Conservation (phyloP, 148 eudicot genomes). For the Simmondsia chinensis region DNA sequence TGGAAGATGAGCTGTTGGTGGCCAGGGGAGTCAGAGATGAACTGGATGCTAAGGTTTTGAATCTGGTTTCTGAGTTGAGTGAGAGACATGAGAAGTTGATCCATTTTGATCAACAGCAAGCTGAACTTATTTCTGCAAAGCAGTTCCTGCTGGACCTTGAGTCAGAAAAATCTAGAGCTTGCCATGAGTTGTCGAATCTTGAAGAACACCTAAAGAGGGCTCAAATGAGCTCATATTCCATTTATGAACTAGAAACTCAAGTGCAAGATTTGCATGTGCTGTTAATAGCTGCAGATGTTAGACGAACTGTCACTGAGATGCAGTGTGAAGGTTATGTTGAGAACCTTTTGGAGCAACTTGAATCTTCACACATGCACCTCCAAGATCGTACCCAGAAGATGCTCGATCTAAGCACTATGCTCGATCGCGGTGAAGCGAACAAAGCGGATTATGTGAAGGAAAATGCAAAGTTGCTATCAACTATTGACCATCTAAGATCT, state of each 20-base stretch:
- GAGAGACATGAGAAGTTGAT: slow-evolving; percentile 15
- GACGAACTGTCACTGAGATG: slow-evolving; percentile 20
- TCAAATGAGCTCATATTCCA: slow-evolving; percentile 8
- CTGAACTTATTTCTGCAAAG: slow-evolving; percentile 21
- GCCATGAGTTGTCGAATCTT: slow-evolving; percentile 19
- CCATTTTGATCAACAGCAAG: slow-evolving; percentile 10
- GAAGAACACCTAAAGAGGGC: slow-evolving; percentile 26
- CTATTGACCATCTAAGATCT: slow-evolving; percentile 31
- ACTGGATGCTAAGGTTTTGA: slow-evolving; percentile 29
- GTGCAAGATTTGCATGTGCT: slow-evolving; percentile 34
- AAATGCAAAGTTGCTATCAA: slow-evolving; percentile 26
- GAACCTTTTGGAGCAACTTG: slow-evolving; percentile 28
- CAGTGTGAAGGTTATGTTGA: slow-evolving; percentile 36
- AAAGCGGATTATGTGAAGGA: slow-evolving; percentile 36
- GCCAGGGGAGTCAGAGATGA: slow-evolving; percentile 38
- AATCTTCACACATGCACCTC: slow-evolving; percentile 18
- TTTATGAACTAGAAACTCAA: slow-evolving; percentile 15
- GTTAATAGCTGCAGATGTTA: slow-evolving; percentile 46
- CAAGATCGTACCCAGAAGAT: slow-evolving; percentile 29
- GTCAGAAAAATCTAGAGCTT: slow-evolving; percentile 18
- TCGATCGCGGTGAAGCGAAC: slow-evolving; percentile 25
- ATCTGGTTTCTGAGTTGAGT: slow-evolving; percentile 28
- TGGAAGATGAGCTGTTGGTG: slow-evolving; percentile 44
- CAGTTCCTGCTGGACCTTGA: slow-evolving; percentile 10
- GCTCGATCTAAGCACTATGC: slow-evolving; percentile 22